A percentile compares a stretch with the other conserved stretches of the same genome.
Evolutionary conservation across 2,329 filamentous ascomycete genomes (phyloP).

Genomic region (Exophiala oligosperma): DNA sequence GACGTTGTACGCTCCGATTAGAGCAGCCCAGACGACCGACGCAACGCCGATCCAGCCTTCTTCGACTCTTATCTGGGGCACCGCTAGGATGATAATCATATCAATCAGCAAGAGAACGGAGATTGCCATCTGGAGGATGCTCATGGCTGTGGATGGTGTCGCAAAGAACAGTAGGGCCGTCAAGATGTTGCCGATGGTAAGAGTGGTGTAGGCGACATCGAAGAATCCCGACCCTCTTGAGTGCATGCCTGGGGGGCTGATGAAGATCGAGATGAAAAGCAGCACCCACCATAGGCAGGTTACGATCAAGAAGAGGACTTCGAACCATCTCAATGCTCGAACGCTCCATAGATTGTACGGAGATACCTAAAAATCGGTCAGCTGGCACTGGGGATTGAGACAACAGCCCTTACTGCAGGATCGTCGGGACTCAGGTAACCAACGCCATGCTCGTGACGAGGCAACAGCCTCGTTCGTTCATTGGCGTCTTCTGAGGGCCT

Average conservation of each 20-base stretch:
- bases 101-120: constrained; percentile 69
- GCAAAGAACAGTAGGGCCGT: constrained; percentile 84
- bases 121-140: constrained; percentile 69
- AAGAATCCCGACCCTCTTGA: constrained; percentile 91
- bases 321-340: constrained; percentile 74
- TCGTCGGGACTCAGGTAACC: constrained; percentile 75
- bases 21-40: constrained; percentile 77
- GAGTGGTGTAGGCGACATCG: constrained; percentile 77
- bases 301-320: constrained; percentile 70
- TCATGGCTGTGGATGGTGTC: constrained; percentile 75
- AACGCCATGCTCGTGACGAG: constrained; percentile 57
- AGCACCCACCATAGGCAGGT: constrained; percentile 92
- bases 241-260: constrained; percentile 83
- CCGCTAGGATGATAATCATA: constrained; percentile 75
- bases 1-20: constrained; percentile 78
- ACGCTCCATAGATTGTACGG: constrained; percentile 96
- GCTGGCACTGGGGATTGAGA: not conserved
- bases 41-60: constrained; percentile 90
- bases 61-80: constrained; percentile 72
- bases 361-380: constrained; percentile 54
- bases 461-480: constrained; percentile 66
- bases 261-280: constrained; percentile 84
- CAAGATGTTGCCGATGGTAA: constrained; percentile 74
- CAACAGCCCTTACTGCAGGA: constrained; percentile 63
- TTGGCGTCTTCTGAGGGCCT: constrained; percentile 47